These are phyloP conservation scores for Copromyces sp. DNA, from an alignment of 495 filamentous ascomycete species.

Conservation along the genomic window DNA sequence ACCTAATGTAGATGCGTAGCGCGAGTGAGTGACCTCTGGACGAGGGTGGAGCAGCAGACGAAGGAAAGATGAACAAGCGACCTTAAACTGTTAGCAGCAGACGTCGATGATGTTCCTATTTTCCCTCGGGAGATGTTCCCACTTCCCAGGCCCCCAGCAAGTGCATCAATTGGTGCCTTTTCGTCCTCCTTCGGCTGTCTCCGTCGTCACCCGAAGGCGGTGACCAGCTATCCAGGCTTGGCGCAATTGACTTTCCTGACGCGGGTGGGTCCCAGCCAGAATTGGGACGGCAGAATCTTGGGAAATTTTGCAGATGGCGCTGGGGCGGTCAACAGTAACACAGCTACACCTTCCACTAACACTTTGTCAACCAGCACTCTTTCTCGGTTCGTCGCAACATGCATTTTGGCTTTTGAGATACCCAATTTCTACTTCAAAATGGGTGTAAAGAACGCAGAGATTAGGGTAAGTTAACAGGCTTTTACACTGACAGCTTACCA, in stretches of 20 bases:
- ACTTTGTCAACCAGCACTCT: background rate
- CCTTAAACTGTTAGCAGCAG: background rate
- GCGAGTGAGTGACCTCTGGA: background rate
- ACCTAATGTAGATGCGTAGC: background rate
- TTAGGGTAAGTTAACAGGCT: background rate
- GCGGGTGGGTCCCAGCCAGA: background rate
- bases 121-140: background rate
- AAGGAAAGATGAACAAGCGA: background rate
- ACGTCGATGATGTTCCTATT: background rate
- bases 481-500: background rate
- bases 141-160: background rate
- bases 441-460: background rate
- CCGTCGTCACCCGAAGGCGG: slow-evolving; percentile 28
- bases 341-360: background rate
- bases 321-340: background rate
- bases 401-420: background rate
- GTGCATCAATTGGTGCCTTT: background rate
- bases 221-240: slow-evolving; percentile 12
- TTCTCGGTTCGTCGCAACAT: background rate
- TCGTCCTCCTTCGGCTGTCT: slow-evolving; percentile 6
- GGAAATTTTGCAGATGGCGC: slow-evolving; percentile 18
- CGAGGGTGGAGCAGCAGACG: background rate
- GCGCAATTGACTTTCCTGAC: background rate
- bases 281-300: slow-evolving; percentile 28
- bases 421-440: background rate